phyloP scores from a whole-genome alignment of 1,139 yeast genomes.

The Geotrichum phurueaensis region DNA sequence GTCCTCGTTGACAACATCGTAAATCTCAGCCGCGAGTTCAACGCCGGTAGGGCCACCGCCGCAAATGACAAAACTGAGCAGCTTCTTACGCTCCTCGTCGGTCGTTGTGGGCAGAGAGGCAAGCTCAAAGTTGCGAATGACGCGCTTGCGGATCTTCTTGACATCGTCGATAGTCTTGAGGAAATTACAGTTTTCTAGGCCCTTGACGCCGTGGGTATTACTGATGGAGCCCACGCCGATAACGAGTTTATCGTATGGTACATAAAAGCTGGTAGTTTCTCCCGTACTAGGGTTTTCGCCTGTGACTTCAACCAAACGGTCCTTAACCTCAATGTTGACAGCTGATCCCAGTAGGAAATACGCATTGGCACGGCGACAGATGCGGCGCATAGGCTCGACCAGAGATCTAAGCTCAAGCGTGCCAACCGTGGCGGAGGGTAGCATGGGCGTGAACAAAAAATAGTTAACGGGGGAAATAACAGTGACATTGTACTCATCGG shows the following conservation, averaged over 20 bases:
- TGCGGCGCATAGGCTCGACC: constrained; percentile 53
- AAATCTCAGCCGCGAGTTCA: constrained; percentile 61
- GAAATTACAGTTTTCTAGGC: constrained; percentile 51
- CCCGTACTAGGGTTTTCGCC: constrained; percentile 39
- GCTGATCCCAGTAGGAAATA: constrained; percentile 55
- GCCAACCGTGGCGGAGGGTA: constrained; percentile 58
- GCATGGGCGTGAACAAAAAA: constrained; percentile 53
- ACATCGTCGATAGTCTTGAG: constrained; percentile 64
- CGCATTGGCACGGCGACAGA: constrained; percentile 44
- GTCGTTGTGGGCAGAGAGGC: constrained; percentile 58
- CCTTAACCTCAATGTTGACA: constrained; percentile 47
- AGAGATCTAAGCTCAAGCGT: constrained; percentile 48
- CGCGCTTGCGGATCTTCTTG: constrained; percentile 47
- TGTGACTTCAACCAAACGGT: constrained; percentile 50
- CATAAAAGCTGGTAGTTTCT: constrained; percentile 41
- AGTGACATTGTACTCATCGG: constrained; percentile 51
- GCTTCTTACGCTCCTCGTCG: constrained; percentile 51
- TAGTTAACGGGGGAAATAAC: constrained; percentile 58
- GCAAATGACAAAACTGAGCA: constrained; percentile 57
- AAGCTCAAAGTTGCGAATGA: constrained; percentile 48
- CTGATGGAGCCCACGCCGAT: constrained; percentile 61
- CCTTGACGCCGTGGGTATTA: constrained; percentile 61
- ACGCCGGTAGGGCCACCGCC: constrained; percentile 74
- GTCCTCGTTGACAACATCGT: constrained; percentile 56
- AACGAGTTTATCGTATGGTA: constrained; percentile 59